These are phyloP conservation scores for Croton laevigatus DNA, from an alignment of 441 rosid genomes.

Conservation along the genomic window DNA sequence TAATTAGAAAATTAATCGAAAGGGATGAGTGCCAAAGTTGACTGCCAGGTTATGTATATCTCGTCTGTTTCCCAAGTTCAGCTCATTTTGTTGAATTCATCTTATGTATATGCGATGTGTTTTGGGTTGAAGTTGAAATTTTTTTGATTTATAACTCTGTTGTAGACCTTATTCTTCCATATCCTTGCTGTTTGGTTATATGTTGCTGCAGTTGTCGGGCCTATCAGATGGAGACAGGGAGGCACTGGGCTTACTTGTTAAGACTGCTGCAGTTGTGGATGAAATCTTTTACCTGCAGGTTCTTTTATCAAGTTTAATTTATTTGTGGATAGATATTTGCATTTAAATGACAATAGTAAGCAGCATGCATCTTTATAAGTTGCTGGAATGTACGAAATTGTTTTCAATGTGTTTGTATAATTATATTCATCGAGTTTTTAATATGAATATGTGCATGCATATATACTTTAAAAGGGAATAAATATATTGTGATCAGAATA, in stretches of 20 bases:
- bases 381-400: neutral
- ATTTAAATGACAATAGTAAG: constrained; percentile 1
- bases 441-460: neutral
- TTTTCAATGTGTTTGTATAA: neutral
- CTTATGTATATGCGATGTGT: neutral
- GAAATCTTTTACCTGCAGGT: constrained; percentile 90
- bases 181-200: neutral
- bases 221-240: constrained; percentile 64
- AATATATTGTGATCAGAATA: neutral
- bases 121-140: constrained; percentile 1
- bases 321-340: neutral
- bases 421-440: no score
- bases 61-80: neutral
- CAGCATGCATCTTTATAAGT: neutral
- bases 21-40: neutral
- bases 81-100: neutral
- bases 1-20: neutral
- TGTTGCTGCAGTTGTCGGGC: constrained; percentile 74
- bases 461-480: neutral
- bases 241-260: constrained; percentile 59
- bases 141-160: neutral
- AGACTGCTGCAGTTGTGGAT: constrained; percentile 80
- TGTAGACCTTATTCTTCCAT: neutral
- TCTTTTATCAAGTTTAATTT: neutral
- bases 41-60: no score